Base-by-base conservation (phyloP, 179 eudicot species). In the Spinacia oleracea region DNA sequence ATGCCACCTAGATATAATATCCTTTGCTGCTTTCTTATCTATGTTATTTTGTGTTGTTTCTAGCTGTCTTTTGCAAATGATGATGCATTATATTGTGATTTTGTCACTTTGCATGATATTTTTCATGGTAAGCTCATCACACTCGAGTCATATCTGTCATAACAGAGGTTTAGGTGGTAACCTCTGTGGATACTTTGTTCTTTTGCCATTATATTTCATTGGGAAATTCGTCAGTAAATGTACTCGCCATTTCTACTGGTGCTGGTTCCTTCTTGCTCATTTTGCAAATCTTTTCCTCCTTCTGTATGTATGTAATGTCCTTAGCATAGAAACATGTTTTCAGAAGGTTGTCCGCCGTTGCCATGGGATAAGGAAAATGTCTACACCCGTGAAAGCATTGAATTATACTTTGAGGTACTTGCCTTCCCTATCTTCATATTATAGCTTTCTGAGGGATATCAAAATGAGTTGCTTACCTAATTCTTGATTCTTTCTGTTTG, bases 331-430 rank as follows among this genome's bases (percentile, higher is more conserved):
- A 85, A 96, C 99, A 93, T 96, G 89, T 96, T 90, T 83, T 90
- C 97, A 87, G 97, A 92, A 74, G 67, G 81, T 81, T 81, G 79
- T 69, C 91, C 87, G 15, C 96, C 94, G 29, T 84, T 96, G 87
- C 88, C 91, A 65, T 93, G 98, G 99, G 99, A 96, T 83, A 87
- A 84, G 79, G 91, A 90, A 74, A 84, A 89, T 74, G 84, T 87
- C 76, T 96, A 96, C 85, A 91, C 91, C 21, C 94, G 99, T 72
- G 98, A 90, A 71, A 88, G 90, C 66, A 71, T 93, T 72, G 98
- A 93, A 83, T 69, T 96, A 80, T 96, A 93, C 84, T 96, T 90
- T 76, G 93, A 96, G 99, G 99, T 93, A 81, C 75, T 83, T 38
- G 10, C 18, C 51, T 58, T 72, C 34, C 50, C 9, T 80, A 53